Base-by-base conservation (phyloP, 2,329 filamentous ascomycete species). In the Fusarium nisikadoi region DNA sequence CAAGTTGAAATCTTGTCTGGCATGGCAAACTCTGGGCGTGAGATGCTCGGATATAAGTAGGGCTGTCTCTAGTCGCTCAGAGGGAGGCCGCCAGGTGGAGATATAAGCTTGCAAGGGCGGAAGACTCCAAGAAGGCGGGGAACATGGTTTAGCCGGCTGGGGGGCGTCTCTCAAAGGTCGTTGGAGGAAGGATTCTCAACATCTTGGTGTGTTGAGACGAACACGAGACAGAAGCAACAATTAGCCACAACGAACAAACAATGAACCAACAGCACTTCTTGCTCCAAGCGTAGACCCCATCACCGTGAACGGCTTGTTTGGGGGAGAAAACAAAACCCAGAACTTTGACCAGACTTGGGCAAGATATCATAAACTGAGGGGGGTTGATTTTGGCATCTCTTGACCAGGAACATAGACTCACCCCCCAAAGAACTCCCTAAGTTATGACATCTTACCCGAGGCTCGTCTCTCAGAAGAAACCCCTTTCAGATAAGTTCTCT, bases 41-140 rank as follows among this genome's bases (percentile, higher is more conserved):
- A 68, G 43, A 68, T 52, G 45, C 33, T 43, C 29, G 29, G 65
- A 42, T 68, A 64, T 69, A 68, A 62, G 61, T 64, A 47, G 49
- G 50, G n/a, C n/a, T 52, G 19, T 49, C 47, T 64, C 50, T 38
- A 46, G 54, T 64, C 25, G 53, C 31, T 50, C 46, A 41, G 46
- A 55, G 58, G 53, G 70, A 72, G 70, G 70, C 70, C 70, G 60
- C 54, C 46, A 35, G 56, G 70, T 59, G 42, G 70, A 72, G 57
- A 63, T 43, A 19, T 47, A 41, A 41, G 33, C 33, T 55, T 58
- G 17, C 42, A 71, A 65, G 38, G 59, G 33, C 54, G 23, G 11
- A 23, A 25, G 33, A 55, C 39, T 53, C 41, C 46, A 20, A 43
- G 55, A 35, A 62, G 57, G 67, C 52, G 46, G 45, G 70, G 62